Evolutionary conservation across 1,284 basidiomycete species (phyloP).

Genomic region (Microstroma glucosiphilum): DNA sequence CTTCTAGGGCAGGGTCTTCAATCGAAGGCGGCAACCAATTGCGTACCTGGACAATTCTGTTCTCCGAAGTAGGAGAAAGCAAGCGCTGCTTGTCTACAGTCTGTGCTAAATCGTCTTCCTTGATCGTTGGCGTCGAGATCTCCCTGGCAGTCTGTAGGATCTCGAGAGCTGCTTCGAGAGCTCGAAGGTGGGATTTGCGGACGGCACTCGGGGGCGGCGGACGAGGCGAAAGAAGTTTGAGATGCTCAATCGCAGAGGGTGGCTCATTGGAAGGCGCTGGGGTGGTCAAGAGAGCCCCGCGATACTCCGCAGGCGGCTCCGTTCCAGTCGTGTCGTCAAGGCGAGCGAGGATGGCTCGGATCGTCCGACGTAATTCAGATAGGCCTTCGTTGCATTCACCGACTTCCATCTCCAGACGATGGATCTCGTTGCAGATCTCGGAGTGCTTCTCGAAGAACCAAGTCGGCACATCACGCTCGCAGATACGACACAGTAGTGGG

Average conservation of each 20-base stretch:
- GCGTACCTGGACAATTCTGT: conserved; percentile 35
- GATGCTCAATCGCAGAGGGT: conserved; percentile 50
- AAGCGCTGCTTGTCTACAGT: conserved; percentile 88
- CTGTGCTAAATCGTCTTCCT: conserved; percentile 67
- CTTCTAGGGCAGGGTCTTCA: conserved; percentile 71
- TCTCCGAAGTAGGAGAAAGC: conserved; percentile 59
- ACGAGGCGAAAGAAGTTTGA: conserved; percentile 33
- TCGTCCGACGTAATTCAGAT: conserved; percentile 72
- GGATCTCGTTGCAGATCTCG: conserved; percentile 95
- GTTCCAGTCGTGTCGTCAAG: conserved; percentile 23
- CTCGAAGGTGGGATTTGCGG: conserved; percentile 55
- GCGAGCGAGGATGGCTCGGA: conserved; percentile 27
- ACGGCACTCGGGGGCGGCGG: conserved; percentile 28
- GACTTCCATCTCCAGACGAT: conserved; percentile 92
- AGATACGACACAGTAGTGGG: conserved; percentile 93
- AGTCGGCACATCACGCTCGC: conserved; percentile 89
- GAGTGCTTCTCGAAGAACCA: conserved; percentile 99
- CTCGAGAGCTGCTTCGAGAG: conserved; percentile 78
- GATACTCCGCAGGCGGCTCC: conserved; percentile 63
- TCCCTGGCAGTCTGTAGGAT: conserved; percentile 72
- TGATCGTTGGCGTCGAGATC: conserved; percentile 79
- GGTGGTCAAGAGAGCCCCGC: conserved; percentile 63
- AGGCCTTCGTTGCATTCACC: conserved; percentile 87
- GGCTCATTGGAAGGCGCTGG: conserved; percentile 33
- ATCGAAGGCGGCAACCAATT: conserved; percentile 27